Base-by-base conservation (phyloP, 2,329 filamentous ascomycete species). In the Biscogniauxia mediterranea region DNA sequence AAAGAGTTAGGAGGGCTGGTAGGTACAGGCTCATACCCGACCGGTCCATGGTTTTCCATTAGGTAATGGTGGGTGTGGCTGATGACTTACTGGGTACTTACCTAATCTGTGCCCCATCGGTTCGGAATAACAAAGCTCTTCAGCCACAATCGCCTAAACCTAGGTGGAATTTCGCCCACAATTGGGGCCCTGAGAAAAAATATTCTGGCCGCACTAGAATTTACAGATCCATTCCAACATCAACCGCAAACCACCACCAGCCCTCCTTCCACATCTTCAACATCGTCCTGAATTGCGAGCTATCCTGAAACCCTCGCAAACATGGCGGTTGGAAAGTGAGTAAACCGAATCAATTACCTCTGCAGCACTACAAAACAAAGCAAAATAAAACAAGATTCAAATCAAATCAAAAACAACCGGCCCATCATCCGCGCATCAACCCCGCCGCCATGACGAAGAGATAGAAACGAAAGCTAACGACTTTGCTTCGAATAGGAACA, bases 291-390 rank as follows among this genome's bases (percentile, higher is more conserved):
- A 65, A 66, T 72, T 74, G 72, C 72, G 72, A 73, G 68, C 69
- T 61, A 67, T 56, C 55, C 77, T 75, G 73, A 74, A 69, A 71
- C 76, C 80, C 80, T 86, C 84, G 84, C 84, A 87, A 88, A 81
- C 80, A 90, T 92, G 89, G 89, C 89, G 86, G 89, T 92, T 81
- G 89, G 89, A 85, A 92, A 92, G 85, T 87, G 79, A 82, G 84
- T 80, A 61, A 20, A 58, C 61, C 64, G 54, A 62, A 58, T 26
- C 3, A 51, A 58, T 26, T 5, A 51, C 53, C 52, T 50, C 60
- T 65, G 63, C 46, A 54, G 28, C 51, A 61, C 54, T 55, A 55
- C 63, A 63, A 64, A 59, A 9, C 28, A 32, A 32, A 32, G 7
- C 7, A 32, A 32, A 9, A 32, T 9, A 32, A 32, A 9, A 1